Percentiles rank a stretch among this genome's conserved stretches.
phyloP scores from a whole-genome alignment of 495 filamentous ascomycete genomes.

The Podospora pseudopauciseta region DNA sequence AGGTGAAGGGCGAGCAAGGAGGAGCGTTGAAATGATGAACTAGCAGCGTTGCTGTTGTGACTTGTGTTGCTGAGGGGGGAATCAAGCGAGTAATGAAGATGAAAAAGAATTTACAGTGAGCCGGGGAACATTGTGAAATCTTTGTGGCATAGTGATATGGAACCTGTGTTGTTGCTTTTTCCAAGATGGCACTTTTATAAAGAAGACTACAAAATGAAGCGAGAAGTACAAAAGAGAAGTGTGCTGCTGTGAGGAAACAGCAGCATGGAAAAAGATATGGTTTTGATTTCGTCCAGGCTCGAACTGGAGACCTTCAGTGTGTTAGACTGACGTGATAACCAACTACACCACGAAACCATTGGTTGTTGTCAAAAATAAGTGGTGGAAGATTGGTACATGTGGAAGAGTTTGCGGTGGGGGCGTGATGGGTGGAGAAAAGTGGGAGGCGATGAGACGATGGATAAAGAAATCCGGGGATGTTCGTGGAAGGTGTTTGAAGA shows the following conservation, averaged over 20 bases:
- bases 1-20: not conserved
- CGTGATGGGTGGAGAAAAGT: not conserved
- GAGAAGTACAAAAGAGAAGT: not conserved
- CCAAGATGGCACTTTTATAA: no score
- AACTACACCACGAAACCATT: not conserved
- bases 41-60: no score
- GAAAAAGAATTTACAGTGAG: no score
- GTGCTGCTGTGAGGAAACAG: not conserved
- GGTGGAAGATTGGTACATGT: not conserved
- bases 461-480: not conserved
- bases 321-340: not conserved
- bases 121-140: no score
- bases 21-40: not conserved
- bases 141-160: no score
- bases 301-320: not conserved
- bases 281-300: not conserved
- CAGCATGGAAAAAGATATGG: not conserved
- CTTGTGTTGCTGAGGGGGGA: not conserved
- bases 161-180: no score
- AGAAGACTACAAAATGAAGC: not conserved
- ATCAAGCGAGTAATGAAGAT: no score
- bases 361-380: not conserved
- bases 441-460: not conserved
- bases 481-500: not conserved
- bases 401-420: not conserved